Conservation (phyloP, 2,329 filamentous ascomycete species). For the Pseudopithomyces chartarum region DNA sequence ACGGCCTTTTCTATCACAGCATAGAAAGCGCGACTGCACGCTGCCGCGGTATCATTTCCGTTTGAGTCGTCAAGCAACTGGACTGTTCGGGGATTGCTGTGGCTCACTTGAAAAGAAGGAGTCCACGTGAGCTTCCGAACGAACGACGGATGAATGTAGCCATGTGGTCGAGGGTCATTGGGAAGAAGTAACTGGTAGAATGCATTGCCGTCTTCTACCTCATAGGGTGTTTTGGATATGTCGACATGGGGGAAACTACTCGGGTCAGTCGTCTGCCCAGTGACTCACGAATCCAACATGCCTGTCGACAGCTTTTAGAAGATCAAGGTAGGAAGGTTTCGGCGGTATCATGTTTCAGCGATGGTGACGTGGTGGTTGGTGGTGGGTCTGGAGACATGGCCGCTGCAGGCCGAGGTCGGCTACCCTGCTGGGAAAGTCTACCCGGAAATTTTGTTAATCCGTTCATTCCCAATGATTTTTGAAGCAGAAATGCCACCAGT, state of each 20-base stretch:
- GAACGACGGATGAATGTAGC: constrained; percentile 63
- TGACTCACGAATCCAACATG: background rate
- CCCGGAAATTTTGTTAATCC: too few relatives aligned
- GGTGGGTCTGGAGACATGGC: background rate
- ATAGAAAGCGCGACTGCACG: constrained; percentile 8
- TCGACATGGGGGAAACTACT: constrained; percentile 8
- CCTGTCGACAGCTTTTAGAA: constrained; percentile 8
- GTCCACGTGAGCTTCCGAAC: constrained; percentile 59
- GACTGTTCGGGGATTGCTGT: constrained; percentile 60
- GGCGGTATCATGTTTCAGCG: background rate
- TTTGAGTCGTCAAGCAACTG: constrained; percentile 59
- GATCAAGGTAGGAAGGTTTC: constrained; percentile 1
- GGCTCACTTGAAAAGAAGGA: constrained; percentile 64
- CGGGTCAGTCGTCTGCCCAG: background rate
- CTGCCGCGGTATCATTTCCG: background rate
- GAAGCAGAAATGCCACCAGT: too few relatives aligned
- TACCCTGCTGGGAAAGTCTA: too few relatives aligned
- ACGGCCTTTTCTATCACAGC: constrained; percentile 5
- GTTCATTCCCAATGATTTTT: too few relatives aligned
- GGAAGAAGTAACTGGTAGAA: constrained; percentile 69
- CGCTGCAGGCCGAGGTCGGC: too few relatives aligned
- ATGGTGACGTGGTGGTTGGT: background rate
- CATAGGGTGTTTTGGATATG: constrained; percentile 7
- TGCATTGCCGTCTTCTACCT: constrained; percentile 27
- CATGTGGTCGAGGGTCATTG: constrained; percentile 63